phyloP scores from a whole-genome alignment of 2,329 filamentous ascomycete genomes.

The Lecanosticta acicola region DNA sequence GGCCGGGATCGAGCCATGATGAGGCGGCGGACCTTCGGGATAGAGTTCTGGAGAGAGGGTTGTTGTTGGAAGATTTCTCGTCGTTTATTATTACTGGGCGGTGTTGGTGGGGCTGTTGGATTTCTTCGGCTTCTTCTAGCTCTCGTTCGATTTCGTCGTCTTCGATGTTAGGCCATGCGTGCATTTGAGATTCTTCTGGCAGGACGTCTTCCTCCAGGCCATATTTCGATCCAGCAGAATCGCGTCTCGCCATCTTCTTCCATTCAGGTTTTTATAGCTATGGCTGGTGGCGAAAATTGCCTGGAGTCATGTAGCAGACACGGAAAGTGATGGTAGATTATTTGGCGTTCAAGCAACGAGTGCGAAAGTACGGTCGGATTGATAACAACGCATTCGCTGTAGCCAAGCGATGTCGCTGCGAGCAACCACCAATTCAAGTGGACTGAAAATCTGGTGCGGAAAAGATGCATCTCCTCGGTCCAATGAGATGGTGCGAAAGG shows the following conservation, averaged over 20 bases:
- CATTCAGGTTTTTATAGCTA: too few species aligned
- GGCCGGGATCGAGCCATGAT: conserved; percentile 30
- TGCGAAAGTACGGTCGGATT: too few species aligned
- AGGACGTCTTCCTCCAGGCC: background rate
- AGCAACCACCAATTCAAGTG: background rate
- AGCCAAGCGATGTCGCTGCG: background rate
- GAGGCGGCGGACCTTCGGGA: conserved; percentile 25
- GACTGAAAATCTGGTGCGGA: background rate
- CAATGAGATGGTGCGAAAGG: background rate
- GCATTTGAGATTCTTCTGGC: background rate
- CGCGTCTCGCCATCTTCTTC: background rate
- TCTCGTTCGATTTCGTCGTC: conserved; percentile 19
- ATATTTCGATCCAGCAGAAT: background rate
- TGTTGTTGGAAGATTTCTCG: conserved; percentile 3
- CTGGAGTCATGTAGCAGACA: too few species aligned
- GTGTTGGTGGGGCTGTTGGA: background rate
- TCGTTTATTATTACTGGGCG: background rate
- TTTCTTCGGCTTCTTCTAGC: conserved; percentile 16
- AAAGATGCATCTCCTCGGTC: background rate
- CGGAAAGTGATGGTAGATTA: too few species aligned
- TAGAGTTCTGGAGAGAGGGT: conserved; percentile 19
- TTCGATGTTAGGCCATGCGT: conserved; percentile 17
- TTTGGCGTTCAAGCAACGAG: too few species aligned
- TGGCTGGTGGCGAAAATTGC: too few species aligned
- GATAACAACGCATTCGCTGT: background rate